Conservation (phyloP, 2,329 filamentous ascomycete genomes). For the Colletotrichum sp. region DNA sequence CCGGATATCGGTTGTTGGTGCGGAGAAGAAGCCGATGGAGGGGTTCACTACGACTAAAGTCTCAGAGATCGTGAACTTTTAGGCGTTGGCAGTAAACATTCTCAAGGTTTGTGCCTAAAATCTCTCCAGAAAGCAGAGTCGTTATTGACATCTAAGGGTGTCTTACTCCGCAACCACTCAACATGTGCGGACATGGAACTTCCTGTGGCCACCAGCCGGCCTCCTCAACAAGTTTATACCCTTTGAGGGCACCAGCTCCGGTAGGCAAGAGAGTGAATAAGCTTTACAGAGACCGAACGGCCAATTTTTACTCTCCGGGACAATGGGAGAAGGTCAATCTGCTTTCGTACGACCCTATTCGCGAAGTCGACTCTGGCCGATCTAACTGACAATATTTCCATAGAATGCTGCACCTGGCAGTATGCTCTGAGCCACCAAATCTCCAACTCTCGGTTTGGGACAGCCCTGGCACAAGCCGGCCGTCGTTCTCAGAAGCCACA, state of each 20-base stretch:
- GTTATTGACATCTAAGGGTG: fast-evolving
- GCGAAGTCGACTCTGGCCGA: fast-evolving
- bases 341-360: conserved; percentile 8
- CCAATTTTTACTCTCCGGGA: conserved; percentile 25
- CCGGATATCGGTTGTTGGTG: neutral
- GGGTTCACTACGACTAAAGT: neutral
- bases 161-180: neutral
- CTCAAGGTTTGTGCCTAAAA: neutral
- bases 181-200: conserved; percentile 1
- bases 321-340: conserved; percentile 27
- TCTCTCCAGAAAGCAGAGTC: neutral
- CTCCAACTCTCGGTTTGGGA: conserved; percentile 22
- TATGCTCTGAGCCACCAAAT: conserved; percentile 14
- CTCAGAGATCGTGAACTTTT: neutral
- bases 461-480: conserved; percentile 19
- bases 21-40: neutral
- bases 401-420: conserved; percentile 21
- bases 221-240: conserved; percentile 12
- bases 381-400: neutral
- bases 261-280: conserved; percentile 15
- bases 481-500: conserved; percentile 20
- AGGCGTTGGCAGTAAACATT: neutral
- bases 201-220: neutral
- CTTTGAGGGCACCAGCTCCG: conserved; percentile 2
- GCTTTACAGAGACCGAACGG: conserved; percentile 23